These are phyloP conservation scores for Solanum arcanum DNA, from an alignment of 257 asterid species.

Conservation along the genomic window DNA sequence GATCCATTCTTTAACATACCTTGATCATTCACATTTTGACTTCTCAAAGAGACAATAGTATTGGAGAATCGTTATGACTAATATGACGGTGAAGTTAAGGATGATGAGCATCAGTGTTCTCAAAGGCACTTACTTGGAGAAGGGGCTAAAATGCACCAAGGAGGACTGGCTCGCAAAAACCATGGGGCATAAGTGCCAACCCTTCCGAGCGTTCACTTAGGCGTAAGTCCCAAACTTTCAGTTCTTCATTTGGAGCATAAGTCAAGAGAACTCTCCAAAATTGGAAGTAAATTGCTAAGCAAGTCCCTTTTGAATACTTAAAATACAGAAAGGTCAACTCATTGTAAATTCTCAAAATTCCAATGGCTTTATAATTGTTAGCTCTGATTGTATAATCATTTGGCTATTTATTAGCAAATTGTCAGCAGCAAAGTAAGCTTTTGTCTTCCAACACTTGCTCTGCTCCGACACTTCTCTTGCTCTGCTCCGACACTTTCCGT, in stretches of 20 bases:
- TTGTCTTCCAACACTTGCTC: not conserved
- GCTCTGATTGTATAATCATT: not conserved
- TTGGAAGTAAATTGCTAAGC: not conserved
- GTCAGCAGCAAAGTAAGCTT: not conserved
- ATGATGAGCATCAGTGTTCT: not conserved
- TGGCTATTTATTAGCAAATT: not conserved
- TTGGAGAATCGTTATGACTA: not conserved
- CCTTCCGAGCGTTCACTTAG: not conserved
- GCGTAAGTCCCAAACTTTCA: not conserved
- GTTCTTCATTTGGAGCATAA: not conserved
- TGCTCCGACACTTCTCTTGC: not conserved
- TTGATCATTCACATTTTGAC: not conserved
- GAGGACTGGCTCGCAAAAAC: not conserved
- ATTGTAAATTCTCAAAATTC: not conserved
- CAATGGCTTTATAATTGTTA: not conserved
- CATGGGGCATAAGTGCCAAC: not conserved
- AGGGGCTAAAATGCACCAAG: not conserved
- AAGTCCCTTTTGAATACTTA: not conserved
- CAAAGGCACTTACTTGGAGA: not conserved
- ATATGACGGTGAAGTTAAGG: not conserved
- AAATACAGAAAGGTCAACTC: not conserved
- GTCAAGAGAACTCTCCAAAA: not conserved
- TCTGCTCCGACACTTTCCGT: not conserved
- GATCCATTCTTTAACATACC: not conserved
- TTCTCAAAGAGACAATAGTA: not conserved